phyloP scores from a whole-genome alignment of 2,329 filamentous ascomycete species.

The Trichoderma polysporum region DNA sequence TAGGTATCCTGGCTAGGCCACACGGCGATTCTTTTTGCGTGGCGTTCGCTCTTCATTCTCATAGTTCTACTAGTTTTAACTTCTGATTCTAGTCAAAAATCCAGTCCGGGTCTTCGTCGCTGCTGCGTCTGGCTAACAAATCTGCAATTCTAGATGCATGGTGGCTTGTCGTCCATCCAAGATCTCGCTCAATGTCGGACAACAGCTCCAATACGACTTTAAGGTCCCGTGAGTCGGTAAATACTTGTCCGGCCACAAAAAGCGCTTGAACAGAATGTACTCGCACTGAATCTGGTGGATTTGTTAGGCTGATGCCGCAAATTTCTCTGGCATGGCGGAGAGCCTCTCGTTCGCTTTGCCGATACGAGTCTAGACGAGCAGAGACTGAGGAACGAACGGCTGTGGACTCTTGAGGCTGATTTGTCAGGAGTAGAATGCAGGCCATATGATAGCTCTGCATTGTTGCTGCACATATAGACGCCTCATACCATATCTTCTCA shows the following conservation, averaged over 20 bases:
- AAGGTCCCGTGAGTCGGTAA: neutral
- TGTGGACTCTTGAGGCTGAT: conserved; percentile 14
- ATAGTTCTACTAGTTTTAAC: neutral
- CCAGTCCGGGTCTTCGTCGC: neutral
- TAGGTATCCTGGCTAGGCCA: neutral
- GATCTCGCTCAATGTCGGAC: neutral
- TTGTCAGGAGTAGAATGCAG: conserved; percentile 12
- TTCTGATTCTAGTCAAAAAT: neutral
- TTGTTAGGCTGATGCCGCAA: conserved; percentile 8
- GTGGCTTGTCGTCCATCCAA: conserved; percentile 13
- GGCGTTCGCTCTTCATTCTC: too few relatives aligned
- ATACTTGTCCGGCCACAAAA: conserved; percentile 9
- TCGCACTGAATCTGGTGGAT: conserved; percentile 1
- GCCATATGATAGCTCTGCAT: conserved; percentile 16
- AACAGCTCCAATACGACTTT: neutral
- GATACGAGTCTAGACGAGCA: conserved; percentile 7
- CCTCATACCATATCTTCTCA: conserved; percentile 16
- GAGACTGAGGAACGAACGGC: conserved; percentile 8
- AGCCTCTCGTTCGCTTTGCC: conserved; percentile 12
- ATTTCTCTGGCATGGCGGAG: conserved; percentile 11
- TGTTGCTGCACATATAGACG: conserved; percentile 10
- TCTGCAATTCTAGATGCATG: conserved; percentile 9
- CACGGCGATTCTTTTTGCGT: too few relatives aligned
- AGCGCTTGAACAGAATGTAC: conserved; percentile 6
- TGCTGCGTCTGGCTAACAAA: neutral